Conservation (phyloP, 176 grass and related monocot genomes). For the Alopecurus myosuroides region DNA sequence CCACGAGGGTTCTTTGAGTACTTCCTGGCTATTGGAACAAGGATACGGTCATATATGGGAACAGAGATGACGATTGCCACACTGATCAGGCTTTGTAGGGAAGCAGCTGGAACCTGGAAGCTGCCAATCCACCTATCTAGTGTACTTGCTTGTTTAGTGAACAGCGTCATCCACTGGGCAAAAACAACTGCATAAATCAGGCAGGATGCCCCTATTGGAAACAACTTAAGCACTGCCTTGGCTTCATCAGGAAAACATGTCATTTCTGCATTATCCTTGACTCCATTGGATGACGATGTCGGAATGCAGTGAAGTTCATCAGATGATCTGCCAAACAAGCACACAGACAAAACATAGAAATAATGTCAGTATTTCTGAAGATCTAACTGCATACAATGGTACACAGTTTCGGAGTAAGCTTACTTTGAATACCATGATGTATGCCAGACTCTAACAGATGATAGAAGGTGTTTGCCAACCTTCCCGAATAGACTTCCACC, state of each 20-base stretch:
- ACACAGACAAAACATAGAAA: not conserved
- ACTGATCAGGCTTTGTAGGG: conserved; percentile 52
- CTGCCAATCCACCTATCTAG: conserved; percentile 50
- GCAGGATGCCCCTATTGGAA: conserved; percentile 53
- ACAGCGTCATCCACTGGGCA: conserved; percentile 55
- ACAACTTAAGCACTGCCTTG: conserved; percentile 26
- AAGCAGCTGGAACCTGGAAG: conserved; percentile 45
- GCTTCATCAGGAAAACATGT: conserved; percentile 14
- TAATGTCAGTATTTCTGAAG: not conserved
- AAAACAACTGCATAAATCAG: conserved; percentile 54
- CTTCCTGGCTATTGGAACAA: conserved; percentile 40
- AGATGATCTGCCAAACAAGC: conserved; percentile 19
- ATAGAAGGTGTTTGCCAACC: conserved; percentile 6
- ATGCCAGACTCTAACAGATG: not conserved
- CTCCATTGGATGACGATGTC: conserved; percentile 10
- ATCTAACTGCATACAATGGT: not conserved
- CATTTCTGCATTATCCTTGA: conserved; percentile 23
- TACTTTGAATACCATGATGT: conserved; percentile 7
- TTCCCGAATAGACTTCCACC: not conserved
- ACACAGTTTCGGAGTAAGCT: not conserved
- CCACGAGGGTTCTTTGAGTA: conserved; percentile 23
- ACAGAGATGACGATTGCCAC: conserved; percentile 23
- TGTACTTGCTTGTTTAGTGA: conserved; percentile 72
- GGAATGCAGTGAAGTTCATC: not conserved
- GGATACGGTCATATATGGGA: conserved; percentile 47